phyloP scores from a whole-genome alignment of 2,329 filamentous ascomycete genomes.

The Hawksworthiomyces lignivorus region DNA sequence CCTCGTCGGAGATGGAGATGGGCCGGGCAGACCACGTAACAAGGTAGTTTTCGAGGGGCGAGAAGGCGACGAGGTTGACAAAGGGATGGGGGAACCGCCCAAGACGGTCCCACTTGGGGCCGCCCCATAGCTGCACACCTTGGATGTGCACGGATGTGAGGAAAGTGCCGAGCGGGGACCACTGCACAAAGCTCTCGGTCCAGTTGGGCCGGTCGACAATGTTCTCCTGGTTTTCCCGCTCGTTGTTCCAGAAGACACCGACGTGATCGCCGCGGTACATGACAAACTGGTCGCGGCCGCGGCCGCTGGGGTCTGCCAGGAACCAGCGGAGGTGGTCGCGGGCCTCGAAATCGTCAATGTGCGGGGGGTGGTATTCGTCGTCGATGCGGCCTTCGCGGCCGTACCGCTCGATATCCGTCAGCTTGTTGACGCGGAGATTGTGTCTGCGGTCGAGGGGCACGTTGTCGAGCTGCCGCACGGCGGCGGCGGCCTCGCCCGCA shows the following conservation, averaged over 20 bases:
- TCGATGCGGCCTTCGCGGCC: conserved; percentile 89
- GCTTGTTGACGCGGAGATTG: conserved; percentile 91
- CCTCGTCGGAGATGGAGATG: conserved; percentile 82
- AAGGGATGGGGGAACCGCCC: conserved; percentile 92
- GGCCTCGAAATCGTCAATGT: conserved; percentile 77
- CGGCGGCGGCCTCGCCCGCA: conserved; percentile 79
- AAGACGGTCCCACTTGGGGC: conserved; percentile 78
- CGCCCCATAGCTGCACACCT: conserved; percentile 96
- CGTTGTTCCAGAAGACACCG: conserved; percentile 97
- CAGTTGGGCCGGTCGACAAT: conserved; percentile 90
- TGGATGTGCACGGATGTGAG: conserved; percentile 92
- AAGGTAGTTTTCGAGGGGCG: conserved; percentile 83
- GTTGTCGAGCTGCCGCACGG: conserved; percentile 80
- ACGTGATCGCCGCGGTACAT: conserved; percentile 91
- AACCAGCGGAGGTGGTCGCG: conserved; percentile 94
- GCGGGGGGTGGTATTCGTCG: conserved; percentile 77
- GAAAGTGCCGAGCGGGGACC: conserved; percentile 92
- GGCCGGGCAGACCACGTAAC: conserved; percentile 95
- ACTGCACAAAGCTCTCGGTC: conserved; percentile 97
- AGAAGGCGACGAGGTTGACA: conserved; percentile 95
- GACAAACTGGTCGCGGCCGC: conserved; percentile 89
- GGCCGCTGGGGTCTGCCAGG: conserved; percentile 70
- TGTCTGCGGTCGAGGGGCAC: conserved; percentile 94
- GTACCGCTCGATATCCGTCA: conserved; percentile 95
- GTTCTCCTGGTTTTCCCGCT: conserved; percentile 79